Percentiles rank a stretch among this genome's conserved stretches.
These are phyloP conservation scores for Penicillium sp. DNA, from an alignment of 2,329 filamentous ascomycete genomes.

Conservation along the genomic window DNA sequence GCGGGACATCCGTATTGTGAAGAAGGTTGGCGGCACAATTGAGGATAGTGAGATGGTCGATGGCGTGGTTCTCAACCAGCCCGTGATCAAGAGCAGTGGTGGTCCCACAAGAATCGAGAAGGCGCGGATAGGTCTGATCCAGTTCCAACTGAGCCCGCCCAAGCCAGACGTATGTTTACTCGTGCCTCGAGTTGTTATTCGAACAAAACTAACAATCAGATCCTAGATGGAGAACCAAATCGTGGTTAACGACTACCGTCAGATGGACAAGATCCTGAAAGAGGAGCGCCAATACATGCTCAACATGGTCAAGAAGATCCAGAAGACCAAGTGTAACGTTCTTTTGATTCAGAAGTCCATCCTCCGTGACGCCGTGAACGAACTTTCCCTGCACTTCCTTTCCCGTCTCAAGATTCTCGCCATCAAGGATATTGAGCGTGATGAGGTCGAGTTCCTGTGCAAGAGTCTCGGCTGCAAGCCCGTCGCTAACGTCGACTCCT, in stretches of 20 bases:
- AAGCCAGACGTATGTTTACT: conserved; percentile 77
- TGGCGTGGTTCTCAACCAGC: conserved; percentile 87
- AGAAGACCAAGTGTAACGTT: conserved; percentile 99
- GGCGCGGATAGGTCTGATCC: conserved; percentile 92
- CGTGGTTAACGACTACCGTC: conserved; percentile 97
- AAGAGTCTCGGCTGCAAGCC: conserved; percentile 99
- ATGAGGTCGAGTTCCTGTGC: conserved; percentile 99
- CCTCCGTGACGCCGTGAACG: conserved; percentile 94
- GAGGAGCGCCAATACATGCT: conserved; percentile 97
- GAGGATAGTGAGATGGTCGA: conserved; percentile 98
- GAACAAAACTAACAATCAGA: conserved; percentile 19
- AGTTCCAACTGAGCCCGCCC: conserved; percentile 96
- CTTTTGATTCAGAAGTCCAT: conserved; percentile 98
- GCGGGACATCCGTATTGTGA: conserved; percentile 93
- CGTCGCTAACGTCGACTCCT: conserved; percentile 96
- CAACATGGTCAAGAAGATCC: conserved; percentile 99
- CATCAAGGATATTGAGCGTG: conserved; percentile 96
- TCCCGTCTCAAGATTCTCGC: conserved; percentile 94
- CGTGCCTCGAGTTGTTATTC: background rate
- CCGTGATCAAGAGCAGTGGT: conserved; percentile 88
- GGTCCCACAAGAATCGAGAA: conserved; percentile 94
- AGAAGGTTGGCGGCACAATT: conserved; percentile 97
- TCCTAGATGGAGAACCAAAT: conserved; percentile 97
- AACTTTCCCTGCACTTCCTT: conserved; percentile 94
- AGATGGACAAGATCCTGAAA: conserved; percentile 99